Evolutionary conservation across 2,329 filamentous ascomycete species (phyloP).

Genomic region (Fusarium agapanthi): DNA sequence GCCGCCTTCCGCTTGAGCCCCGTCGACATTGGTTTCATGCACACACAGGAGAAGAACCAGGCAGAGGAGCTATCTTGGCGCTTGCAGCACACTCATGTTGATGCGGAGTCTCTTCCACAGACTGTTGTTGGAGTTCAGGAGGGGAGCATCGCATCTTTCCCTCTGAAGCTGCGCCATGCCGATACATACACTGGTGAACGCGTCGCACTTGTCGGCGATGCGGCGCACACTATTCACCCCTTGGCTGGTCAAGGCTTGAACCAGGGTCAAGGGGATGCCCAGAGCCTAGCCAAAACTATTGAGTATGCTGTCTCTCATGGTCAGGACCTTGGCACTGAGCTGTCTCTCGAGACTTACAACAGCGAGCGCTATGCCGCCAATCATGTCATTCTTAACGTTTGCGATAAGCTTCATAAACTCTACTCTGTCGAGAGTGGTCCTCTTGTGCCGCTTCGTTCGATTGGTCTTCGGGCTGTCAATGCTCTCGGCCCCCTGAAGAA

Average conservation of each 20-base stretch:
- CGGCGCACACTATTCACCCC: constrained; percentile 93
- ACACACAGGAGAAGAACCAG: constrained; percentile 67
- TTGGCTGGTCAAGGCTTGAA: constrained; percentile 95
- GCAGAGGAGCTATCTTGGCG: constrained; percentile 87
- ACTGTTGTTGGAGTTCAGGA: constrained; percentile 76
- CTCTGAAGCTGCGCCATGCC: constrained; percentile 90
- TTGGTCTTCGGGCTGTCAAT: constrained; percentile 81
- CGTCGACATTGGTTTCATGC: constrained; percentile 84
- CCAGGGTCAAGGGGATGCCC: constrained; percentile 88
- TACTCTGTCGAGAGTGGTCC: constrained; percentile 85
- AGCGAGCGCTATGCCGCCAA: constrained; percentile 85
- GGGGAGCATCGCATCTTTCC: constrained; percentile 86
- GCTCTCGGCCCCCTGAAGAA: constrained; percentile 78
- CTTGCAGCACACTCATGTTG: constrained; percentile 71
- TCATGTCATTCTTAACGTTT: constrained; percentile 78
- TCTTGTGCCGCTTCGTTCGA: constrained; percentile 79
- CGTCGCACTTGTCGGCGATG: constrained; percentile 92
- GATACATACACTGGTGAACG: constrained; percentile 91
- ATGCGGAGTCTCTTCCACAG: constrained; percentile 68
- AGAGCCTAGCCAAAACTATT: constrained; percentile 78
- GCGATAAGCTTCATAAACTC: constrained; percentile 91
- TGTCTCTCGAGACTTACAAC: constrained; percentile 84
- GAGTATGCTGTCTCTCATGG: constrained; percentile 81
- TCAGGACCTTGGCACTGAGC: constrained; percentile 82
- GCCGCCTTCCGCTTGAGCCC: constrained; percentile 86